A percentile compares a stretch with the other conserved stretches of the same genome.
These are phyloP conservation scores for Tolypocladium endophyticum DNA, from an alignment of 2,329 filamentous ascomycete genomes.

Conservation along the genomic window DNA sequence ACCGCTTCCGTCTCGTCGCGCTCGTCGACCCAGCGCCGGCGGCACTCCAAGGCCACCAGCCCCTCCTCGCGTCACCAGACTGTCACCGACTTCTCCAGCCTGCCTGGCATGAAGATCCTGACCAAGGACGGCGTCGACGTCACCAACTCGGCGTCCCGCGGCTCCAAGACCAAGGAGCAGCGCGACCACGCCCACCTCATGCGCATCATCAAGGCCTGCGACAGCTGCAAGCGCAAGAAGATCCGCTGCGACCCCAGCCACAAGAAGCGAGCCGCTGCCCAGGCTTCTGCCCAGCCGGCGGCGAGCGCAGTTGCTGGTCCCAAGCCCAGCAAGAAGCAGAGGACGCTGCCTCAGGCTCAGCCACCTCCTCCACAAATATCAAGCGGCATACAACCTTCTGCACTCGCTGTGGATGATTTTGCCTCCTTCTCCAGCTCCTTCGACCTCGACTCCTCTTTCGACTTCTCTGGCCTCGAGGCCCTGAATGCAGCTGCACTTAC, in stretches of 20 bases:
- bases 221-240: slow-evolving; percentile 53
- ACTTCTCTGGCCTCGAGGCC: slow-evolving; percentile 11
- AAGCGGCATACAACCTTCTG: slow-evolving; percentile 1
- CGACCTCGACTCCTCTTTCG: slow-evolving; percentile 10
- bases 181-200: slow-evolving; percentile 56
- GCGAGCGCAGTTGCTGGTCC: slow-evolving; percentile 7
- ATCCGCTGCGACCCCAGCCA: slow-evolving; percentile 51
- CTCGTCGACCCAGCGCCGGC: slow-evolving; percentile 14
- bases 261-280: slow-evolving; percentile 33
- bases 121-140: slow-evolving; percentile 53
- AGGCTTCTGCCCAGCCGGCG: slow-evolving; percentile 15
- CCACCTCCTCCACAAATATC: slow-evolving; percentile 12
- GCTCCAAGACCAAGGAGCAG: slow-evolving; percentile 58
- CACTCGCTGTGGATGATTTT: neutral
- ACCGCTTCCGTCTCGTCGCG: slow-evolving; percentile 19
- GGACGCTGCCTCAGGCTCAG: slow-evolving; percentile 8
- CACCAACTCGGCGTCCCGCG: slow-evolving; percentile 50
- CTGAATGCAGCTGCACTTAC: slow-evolving; percentile 4
- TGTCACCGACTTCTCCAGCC: slow-evolving; percentile 34
- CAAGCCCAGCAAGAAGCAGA: slow-evolving; percentile 33
- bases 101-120: slow-evolving; percentile 58
- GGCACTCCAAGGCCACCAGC: slow-evolving; percentile 14
- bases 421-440: slow-evolving; percentile 3
- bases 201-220: slow-evolving; percentile 58
- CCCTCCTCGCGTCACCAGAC: slow-evolving; percentile 16